phyloP scores from a whole-genome alignment of 1,284 basidiomycete genomes.

The Ustilago crameri region DNA sequence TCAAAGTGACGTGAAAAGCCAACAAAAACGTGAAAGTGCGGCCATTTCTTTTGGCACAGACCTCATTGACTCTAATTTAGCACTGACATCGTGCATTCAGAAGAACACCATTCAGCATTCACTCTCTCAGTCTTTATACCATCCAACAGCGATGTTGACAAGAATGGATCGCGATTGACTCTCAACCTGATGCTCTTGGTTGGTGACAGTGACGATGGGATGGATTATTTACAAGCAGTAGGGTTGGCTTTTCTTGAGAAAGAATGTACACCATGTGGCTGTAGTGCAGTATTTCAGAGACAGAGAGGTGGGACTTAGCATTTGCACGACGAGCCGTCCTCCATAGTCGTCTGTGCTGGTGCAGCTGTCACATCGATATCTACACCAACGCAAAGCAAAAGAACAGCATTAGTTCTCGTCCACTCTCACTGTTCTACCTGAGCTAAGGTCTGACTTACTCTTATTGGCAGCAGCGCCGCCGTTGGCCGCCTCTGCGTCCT shows the following conservation, averaged over 20 bases:
- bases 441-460: conserved; percentile 24
- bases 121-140: too few species aligned
- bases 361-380: conserved; percentile 58
- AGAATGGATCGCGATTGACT: too few species aligned
- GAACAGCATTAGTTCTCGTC: neutral
- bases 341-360: conserved; percentile 50
- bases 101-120: conserved; percentile 4
- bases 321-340: conserved; percentile 56
- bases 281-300: neutral
- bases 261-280: too few species aligned
- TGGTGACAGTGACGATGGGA: neutral
- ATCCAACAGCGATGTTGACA: too few species aligned
- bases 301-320: conserved; percentile 14
- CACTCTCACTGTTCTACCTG: too few species aligned
- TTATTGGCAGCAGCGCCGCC: conserved; percentile 44
- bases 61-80: conserved; percentile 1
- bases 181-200: too few species aligned
- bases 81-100: conserved; percentile 3
- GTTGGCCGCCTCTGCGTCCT: conserved; percentile 75
- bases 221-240: neutral
- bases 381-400: conserved; percentile 3
- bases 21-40: conserved; percentile 6
- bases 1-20: neutral
- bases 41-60: conserved; percentile 1
- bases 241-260: too few species aligned